phyloP scores from a whole-genome alignment of 1,284 basidiomycete species.

The Cryptococcus sp. region DNA sequence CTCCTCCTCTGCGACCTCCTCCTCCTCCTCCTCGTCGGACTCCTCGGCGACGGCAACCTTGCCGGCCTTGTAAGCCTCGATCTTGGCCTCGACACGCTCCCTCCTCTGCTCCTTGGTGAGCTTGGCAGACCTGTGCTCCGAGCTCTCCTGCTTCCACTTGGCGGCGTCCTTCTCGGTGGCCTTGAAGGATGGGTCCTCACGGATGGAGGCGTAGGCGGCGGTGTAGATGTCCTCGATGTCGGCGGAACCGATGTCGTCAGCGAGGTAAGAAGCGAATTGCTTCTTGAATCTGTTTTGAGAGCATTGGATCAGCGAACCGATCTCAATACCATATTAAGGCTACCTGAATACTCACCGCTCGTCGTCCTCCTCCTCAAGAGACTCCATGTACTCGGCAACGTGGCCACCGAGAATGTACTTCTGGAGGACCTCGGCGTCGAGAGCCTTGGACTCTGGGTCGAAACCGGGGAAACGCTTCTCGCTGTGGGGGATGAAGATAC shows the following conservation, averaged over 20 bases:
- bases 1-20: slow-evolving; percentile 31
- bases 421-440: slow-evolving; percentile 92
- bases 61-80: slow-evolving; percentile 76
- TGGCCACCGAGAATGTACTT: slow-evolving; percentile 99
- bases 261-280: slow-evolving; percentile 94
- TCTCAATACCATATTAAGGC: background rate
- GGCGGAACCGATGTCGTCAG: slow-evolving; percentile 91
- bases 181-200: slow-evolving; percentile 89
- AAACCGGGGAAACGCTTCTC: slow-evolving; percentile 98
- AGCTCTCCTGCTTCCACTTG: slow-evolving; percentile 87
- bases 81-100: slow-evolving; percentile 75
- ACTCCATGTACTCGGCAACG: slow-evolving; percentile 99
- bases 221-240: slow-evolving; percentile 97
- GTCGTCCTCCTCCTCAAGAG: slow-evolving; percentile 98
- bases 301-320: too few relatives aligned
- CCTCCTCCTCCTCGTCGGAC: slow-evolving; percentile 37
- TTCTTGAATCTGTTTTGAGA: slow-evolving; percentile 82
- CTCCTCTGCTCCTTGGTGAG: slow-evolving; percentile 79
- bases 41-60: slow-evolving; percentile 27
- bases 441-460: slow-evolving; percentile 89
- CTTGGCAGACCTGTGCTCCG: slow-evolving; percentile 71
- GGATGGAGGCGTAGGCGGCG: slow-evolving; percentile 88
- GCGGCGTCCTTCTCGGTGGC: slow-evolving; percentile 81
- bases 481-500: slow-evolving; percentile 96
- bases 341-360: slow-evolving; percentile 68